phyloP scores from a whole-genome alignment of 345 rosid species.

The Physaria fendleri region DNA sequence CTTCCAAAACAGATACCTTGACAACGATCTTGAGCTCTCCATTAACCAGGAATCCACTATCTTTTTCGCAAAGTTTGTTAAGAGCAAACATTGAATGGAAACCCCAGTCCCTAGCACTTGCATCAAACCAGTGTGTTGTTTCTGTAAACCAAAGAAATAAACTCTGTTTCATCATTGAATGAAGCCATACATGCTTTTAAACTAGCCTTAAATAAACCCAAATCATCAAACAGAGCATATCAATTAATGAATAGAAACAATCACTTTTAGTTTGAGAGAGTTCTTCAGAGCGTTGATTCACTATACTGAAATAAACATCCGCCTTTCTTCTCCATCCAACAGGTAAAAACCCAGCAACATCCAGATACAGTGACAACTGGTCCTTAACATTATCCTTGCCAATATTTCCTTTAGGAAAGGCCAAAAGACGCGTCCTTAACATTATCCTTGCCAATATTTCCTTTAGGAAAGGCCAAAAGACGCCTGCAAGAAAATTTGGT shows the following conservation, averaged over 20 bases:
- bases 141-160: background rate
- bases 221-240: background rate
- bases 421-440: constrained; percentile 65
- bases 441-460: constrained; percentile 28
- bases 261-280: background rate
- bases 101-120: background rate
- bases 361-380: background rate
- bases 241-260: background rate
- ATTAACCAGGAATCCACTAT: background rate
- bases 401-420: constrained; percentile 61
- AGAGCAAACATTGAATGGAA: background rate
- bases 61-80: background rate
- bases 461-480: constrained; percentile 61
- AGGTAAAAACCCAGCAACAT: background rate
- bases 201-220: background rate
- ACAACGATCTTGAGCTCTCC: background rate
- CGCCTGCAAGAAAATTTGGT: constrained; percentile 40
- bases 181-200: too few species aligned
- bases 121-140: background rate
- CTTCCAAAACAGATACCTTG: background rate
- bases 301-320: background rate
- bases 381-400: too few species aligned
- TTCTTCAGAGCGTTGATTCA: background rate
- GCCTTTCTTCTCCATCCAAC: background rate
- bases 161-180: background rate